Evolutionary conservation across 2,329 filamentous ascomycete species (phyloP).

Genomic region (Pseudogymnoascus sp.): DNA sequence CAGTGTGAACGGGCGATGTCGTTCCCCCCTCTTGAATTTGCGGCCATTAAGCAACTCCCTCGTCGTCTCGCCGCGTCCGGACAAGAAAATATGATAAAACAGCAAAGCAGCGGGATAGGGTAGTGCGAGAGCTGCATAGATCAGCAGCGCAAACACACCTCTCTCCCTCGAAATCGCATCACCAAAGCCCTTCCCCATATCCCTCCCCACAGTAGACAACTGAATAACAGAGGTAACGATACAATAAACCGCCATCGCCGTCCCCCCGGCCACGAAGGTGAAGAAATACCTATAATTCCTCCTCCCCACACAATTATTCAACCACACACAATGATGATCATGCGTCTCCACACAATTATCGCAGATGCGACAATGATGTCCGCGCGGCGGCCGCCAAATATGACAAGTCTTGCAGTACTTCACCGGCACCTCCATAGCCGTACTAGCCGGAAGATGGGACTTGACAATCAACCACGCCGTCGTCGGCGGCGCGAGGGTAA

Average conservation of each 20-base stretch:
- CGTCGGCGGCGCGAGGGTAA: slow-evolving; percentile 72
- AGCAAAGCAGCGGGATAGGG: slow-evolving; percentile 77
- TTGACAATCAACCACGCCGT: slow-evolving; percentile 94
- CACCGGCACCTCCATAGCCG: slow-evolving; percentile 94
- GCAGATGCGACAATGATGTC: slow-evolving; percentile 92
- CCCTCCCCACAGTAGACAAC: accelerated
- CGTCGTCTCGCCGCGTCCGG: slow-evolving; percentile 86
- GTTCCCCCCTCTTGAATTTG: slow-evolving; percentile 87
- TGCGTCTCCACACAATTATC: slow-evolving; percentile 97
- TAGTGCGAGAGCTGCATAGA: slow-evolving; percentile 68
- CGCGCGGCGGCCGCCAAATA: slow-evolving; percentile 91
- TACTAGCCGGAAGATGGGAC: slow-evolving; percentile 61
- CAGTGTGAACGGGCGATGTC: slow-evolving; percentile 84
- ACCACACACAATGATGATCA: slow-evolving; percentile 97
- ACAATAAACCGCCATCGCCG: slow-evolving; percentile 50
- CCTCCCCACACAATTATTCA: slow-evolving; percentile 95
- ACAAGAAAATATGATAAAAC: slow-evolving; percentile 85
- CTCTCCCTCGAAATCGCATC: slow-evolving; percentile 28
- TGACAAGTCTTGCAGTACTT: slow-evolving; percentile 98
- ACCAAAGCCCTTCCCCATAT: slow-evolving; percentile 35
- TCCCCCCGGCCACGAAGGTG: slow-evolving; percentile 74
- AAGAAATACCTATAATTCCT: slow-evolving; percentile 99
- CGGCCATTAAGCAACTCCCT: slow-evolving; percentile 93
- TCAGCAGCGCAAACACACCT: slow-evolving; percentile 79
- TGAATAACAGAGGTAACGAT: background rate